phyloP scores from a whole-genome alignment of 2,329 filamentous ascomycete genomes.

The Monilinia fructicola region DNA sequence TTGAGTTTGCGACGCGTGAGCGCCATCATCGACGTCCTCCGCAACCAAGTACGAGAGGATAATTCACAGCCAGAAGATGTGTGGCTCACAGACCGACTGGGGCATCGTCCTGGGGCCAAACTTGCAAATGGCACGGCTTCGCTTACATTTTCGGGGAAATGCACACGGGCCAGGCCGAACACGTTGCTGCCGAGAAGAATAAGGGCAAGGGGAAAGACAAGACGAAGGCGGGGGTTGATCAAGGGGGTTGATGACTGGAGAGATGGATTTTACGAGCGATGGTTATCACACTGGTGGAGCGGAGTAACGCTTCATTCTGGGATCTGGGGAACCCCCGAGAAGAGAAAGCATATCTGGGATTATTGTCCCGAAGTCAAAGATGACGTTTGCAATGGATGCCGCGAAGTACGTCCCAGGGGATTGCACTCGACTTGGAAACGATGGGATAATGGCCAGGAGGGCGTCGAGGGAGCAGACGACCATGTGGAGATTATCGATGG shows the following conservation, averaged over 20 bases:
- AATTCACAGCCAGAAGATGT: slow-evolving; percentile 54
- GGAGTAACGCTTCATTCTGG: slow-evolving; percentile 47
- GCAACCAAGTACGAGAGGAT: slow-evolving; percentile 47
- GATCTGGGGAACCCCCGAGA: slow-evolving; percentile 51
- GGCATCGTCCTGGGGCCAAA: slow-evolving; percentile 48
- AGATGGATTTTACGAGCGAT: slow-evolving; percentile 55
- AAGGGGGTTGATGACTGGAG: slow-evolving; percentile 52
- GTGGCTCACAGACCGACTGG: slow-evolving; percentile 55
- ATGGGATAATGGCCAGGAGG: slow-evolving; percentile 30
- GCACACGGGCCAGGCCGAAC: slow-evolving; percentile 43
- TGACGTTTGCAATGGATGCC: slow-evolving; percentile 56
- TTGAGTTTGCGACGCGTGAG: slow-evolving; percentile 52
- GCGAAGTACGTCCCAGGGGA: slow-evolving; percentile 51
- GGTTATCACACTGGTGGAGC: slow-evolving; percentile 57
- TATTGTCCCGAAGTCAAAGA: slow-evolving; percentile 62
- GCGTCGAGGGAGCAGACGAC: slow-evolving; percentile 19
- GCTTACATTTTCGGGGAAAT: slow-evolving; percentile 54
- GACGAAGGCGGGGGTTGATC: slow-evolving; percentile 38
- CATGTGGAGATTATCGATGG: slow-evolving; percentile 38
- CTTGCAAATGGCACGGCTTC: slow-evolving; percentile 54
- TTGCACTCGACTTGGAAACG: slow-evolving; percentile 51
- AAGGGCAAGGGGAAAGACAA: slow-evolving; percentile 30
- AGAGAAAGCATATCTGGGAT: slow-evolving; percentile 53
- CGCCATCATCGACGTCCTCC: slow-evolving; percentile 53
- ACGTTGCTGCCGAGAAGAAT: slow-evolving; percentile 30